Conservation (phyloP, 805 yeast species). For the Kazachstania viticola region DNA sequence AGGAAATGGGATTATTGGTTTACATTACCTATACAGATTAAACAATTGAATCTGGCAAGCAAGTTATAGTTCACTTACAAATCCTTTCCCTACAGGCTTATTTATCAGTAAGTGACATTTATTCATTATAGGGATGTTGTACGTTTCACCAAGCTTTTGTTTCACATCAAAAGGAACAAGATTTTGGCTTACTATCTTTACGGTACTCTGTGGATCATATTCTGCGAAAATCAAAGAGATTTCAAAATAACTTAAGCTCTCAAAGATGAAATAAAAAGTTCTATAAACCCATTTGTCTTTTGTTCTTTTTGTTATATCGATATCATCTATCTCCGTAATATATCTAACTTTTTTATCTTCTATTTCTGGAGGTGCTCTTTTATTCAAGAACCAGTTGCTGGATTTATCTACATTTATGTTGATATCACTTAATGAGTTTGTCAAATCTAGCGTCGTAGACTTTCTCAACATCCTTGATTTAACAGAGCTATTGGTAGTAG, state of each 20-base stretch:
- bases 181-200: constrained; percentile 25
- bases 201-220: constrained; percentile 41
- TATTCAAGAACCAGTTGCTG: constrained; percentile 56
- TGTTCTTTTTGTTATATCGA: constrained; percentile 43
- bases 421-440: constrained; percentile 5
- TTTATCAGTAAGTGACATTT: constrained; percentile 31
- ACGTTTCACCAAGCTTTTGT: neutral
- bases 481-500: constrained; percentile 8
- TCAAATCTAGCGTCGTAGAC: constrained; percentile 7
- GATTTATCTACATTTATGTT: constrained; percentile 23
- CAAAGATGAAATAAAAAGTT: constrained; percentile 61
- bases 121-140: constrained; percentile 8
- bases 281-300: constrained; percentile 36
- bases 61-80: constrained; percentile 28
- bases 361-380: constrained; percentile 36
- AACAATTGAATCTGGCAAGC: constrained; percentile 57
- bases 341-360: constrained; percentile 11
- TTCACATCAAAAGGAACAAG: constrained; percentile 3
- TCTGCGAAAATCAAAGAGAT: constrained; percentile 47
- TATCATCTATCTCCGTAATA: constrained; percentile 55
- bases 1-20: constrained; percentile 66
- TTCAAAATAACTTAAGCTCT: constrained; percentile 57
- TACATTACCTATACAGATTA: constrained; percentile 56
- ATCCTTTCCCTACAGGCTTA: constrained; percentile 8
- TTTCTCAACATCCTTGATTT: constrained; percentile 2